Evolutionary conservation across 176 grass and related monocot genomes (phyloP).

Genomic region (Aegilops longissima): DNA sequence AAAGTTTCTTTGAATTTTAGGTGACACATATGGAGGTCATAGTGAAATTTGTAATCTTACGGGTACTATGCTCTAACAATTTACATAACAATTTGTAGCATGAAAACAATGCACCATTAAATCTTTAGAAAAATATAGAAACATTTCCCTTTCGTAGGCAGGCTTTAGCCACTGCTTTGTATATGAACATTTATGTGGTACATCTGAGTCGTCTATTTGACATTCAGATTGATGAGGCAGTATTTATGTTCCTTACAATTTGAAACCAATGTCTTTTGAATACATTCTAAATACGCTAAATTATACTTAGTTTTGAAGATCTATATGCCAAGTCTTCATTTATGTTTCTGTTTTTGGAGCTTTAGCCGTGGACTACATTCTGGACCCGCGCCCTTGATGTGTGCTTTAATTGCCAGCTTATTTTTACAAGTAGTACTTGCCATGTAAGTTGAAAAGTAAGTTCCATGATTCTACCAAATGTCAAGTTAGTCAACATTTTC

Average conservation of each 20-base stretch:
- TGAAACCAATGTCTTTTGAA: background rate
- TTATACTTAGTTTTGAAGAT: slow-evolving; percentile 38
- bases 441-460: too few species aligned
- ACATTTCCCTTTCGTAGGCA: background rate
- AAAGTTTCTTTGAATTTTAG: too few species aligned
- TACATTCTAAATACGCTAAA: background rate
- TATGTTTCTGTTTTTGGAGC: slow-evolving; percentile 48
- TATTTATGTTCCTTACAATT: background rate
- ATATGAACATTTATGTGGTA: slow-evolving; percentile 81
- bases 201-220: slow-evolving; percentile 73
- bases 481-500: background rate
- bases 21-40: too few species aligned
- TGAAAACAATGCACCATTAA: too few species aligned
- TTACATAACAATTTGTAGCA: too few species aligned
- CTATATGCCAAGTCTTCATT: slow-evolving; percentile 64
- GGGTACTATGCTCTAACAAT: too few species aligned
- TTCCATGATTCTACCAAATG: background rate
- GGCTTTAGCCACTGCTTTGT: slow-evolving; percentile 64
- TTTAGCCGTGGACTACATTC: slow-evolving; percentile 57
- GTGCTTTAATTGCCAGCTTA: slow-evolving; percentile 63
- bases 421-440: slow-evolving; percentile 43
- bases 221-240: slow-evolving; percentile 72
- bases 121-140: too few species aligned
- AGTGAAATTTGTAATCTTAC: too few species aligned
- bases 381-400: slow-evolving; percentile 44